Evolutionary conservation across 2,329 filamentous ascomycete genomes (phyloP).

Genomic region (Penicillium sp.): DNA sequence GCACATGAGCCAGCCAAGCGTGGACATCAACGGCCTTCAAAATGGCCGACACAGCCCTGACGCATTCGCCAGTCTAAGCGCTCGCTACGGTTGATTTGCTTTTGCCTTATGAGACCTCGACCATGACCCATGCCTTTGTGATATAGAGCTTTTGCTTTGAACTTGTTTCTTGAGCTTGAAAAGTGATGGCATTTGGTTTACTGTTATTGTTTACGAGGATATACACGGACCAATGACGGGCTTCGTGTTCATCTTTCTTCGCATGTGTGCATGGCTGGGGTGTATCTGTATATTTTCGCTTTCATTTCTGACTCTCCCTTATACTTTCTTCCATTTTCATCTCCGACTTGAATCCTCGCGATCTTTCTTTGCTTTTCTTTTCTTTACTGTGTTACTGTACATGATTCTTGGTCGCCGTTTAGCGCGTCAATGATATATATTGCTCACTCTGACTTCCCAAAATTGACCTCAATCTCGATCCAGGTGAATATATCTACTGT

Average conservation of each 20-base stretch:
- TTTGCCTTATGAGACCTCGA: conserved; percentile 1
- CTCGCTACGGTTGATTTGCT: conserved; percentile 38
- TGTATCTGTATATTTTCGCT: conserved; percentile 12
- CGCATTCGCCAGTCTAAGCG: conserved; percentile 51
- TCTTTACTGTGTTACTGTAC: conserved; percentile 1
- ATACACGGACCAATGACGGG: conserved; percentile 16
- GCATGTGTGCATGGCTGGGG: conserved; percentile 10
- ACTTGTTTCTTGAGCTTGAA: not conserved
- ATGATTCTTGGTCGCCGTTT: not conserved
- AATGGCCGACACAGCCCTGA: conserved; percentile 51
- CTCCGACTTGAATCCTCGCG: not conserved
- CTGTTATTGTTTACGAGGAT: conserved; percentile 14
- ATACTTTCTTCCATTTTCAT: conserved; percentile 2
- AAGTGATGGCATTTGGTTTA: conserved; percentile 3
- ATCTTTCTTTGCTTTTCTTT: not conserved
- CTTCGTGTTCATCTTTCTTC: not conserved
- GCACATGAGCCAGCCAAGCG: conserved; percentile 50
- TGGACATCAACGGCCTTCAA: conserved; percentile 48
- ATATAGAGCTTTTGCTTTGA: not conserved
- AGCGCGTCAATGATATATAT: conserved; percentile 8
- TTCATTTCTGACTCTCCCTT: conserved; percentile 7
- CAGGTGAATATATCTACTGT: not conserved
- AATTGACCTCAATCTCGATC: conserved; percentile 6
- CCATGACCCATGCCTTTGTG: conserved; percentile 4
- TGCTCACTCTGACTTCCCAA: conserved; percentile 44